Evolutionary conservation across 768 basidiomycete genomes (phyloP).

Genomic region (Amanita jacksonii): DNA sequence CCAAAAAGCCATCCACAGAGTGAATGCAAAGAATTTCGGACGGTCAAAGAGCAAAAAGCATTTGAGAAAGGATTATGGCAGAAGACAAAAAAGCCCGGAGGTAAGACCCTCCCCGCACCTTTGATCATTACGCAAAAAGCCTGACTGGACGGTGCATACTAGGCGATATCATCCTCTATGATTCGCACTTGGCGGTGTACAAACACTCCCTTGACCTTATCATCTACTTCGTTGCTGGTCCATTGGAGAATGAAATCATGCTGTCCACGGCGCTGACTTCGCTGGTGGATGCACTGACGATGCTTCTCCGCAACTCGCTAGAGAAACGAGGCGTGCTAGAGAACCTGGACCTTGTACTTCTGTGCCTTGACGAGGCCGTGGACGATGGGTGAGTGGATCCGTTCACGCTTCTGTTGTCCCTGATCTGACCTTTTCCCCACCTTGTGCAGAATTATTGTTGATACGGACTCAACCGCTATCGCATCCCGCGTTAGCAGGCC

Average conservation of each 20-base stretch:
- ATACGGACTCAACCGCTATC: slow-evolving; percentile 94
- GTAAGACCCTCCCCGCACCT: slow-evolving; percentile 33
- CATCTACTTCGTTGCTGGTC: slow-evolving; percentile 84
- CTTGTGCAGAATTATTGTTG: slow-evolving; percentile 74
- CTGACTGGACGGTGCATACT: background rate
- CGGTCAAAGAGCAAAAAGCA: slow-evolving; percentile 85
- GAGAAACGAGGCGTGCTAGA: slow-evolving; percentile 94
- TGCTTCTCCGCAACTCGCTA: slow-evolving; percentile 84
- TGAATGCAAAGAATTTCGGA: slow-evolving; percentile 52
- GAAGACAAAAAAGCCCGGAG: slow-evolving; percentile 91
- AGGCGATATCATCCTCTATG: slow-evolving; percentile 94
- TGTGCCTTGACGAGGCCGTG: slow-evolving; percentile 94
- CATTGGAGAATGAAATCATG: slow-evolving; percentile 94
- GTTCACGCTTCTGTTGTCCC: background rate
- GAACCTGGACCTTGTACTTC: slow-evolving; percentile 84
- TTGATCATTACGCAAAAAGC: background rate
- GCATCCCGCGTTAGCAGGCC: slow-evolving; percentile 90
- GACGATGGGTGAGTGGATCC: slow-evolving; percentile 80
- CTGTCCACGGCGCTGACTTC: slow-evolving; percentile 77
- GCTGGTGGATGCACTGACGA: slow-evolving; percentile 75
- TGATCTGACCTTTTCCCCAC: background rate
- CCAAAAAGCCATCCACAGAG: slow-evolving; percentile 56
- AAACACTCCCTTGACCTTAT: slow-evolving; percentile 93
- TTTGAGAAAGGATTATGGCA: slow-evolving; percentile 95
- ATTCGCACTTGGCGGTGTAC: slow-evolving; percentile 85